Evolutionary conservation across 2,329 filamentous ascomycete genomes (phyloP).

Genomic region (Xylariaceae sp.): DNA sequence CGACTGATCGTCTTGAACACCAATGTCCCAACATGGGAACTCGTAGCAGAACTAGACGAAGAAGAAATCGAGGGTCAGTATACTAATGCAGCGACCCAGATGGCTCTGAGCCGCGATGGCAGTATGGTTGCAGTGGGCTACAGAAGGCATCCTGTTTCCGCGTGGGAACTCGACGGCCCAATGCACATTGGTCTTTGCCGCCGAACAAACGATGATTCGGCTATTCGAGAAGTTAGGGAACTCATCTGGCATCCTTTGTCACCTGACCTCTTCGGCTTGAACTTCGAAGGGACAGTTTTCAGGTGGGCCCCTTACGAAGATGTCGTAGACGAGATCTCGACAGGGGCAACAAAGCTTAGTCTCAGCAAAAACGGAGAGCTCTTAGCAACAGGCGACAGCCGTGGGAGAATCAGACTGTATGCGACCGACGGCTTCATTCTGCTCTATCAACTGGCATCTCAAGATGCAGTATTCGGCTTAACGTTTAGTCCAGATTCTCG

Average conservation of each 20-base stretch:
- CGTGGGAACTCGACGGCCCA: constrained; percentile 29
- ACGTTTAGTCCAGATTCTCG: constrained; percentile 25
- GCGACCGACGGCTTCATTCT: constrained; percentile 21
- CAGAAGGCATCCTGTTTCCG: constrained; percentile 27
- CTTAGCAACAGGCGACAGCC: constrained; percentile 28
- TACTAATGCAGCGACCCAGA: background rate
- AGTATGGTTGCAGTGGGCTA: constrained; percentile 24
- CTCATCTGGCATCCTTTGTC: constrained; percentile 29
- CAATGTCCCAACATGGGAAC: constrained; percentile 16
- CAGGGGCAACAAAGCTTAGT: constrained; percentile 21
- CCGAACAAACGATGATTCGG: constrained; percentile 13
- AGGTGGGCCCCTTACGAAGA: constrained; percentile 35
- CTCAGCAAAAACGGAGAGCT: constrained; percentile 30
- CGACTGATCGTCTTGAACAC: constrained; percentile 18
- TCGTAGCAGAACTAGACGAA: constrained; percentile 24
- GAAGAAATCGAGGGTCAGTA: constrained; percentile 18
- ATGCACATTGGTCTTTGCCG: constrained; percentile 29
- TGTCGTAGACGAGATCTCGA: constrained; percentile 24
- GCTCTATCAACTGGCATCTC: constrained; percentile 29
- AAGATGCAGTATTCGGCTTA: constrained; percentile 23
- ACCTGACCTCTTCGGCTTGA: constrained; percentile 32
- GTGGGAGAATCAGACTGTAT: constrained; percentile 28
- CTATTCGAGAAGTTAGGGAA: constrained; percentile 25
- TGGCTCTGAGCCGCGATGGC: background rate
- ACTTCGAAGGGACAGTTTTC: constrained; percentile 34